Evolutionary conservation across 73 alveolate genomes (phyloP).

Genomic region (Paramecium octaurelia): DNA sequence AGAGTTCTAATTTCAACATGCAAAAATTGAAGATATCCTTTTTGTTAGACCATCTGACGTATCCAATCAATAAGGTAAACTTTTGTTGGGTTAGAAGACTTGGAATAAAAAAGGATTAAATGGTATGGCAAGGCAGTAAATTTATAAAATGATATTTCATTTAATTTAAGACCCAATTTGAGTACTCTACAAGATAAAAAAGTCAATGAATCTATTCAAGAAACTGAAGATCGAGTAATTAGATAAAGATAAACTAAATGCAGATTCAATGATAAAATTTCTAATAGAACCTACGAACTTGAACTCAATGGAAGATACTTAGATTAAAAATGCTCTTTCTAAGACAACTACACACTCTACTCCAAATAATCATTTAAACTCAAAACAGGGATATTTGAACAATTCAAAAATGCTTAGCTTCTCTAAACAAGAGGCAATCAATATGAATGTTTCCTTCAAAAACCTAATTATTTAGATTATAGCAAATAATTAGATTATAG

Average conservation of each 20-base stretch:
- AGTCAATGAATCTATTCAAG: neutral
- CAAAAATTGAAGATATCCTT: neutral
- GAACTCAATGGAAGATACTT: neutral
- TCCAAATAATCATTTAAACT: neutral
- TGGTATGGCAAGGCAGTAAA: neutral
- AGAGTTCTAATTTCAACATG: neutral
- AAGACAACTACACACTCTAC: neutral
- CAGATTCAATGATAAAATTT: neutral
- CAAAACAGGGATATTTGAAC: neutral
- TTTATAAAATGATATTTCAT: neutral
- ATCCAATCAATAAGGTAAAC: neutral
- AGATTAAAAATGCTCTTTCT: neutral
- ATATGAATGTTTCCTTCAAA: neutral
- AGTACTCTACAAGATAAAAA: neutral
- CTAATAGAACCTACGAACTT: neutral
- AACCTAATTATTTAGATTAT: neutral
- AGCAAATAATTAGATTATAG: neutral
- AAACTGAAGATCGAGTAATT: neutral
- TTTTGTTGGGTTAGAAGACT: neutral
- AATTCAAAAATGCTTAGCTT: neutral
- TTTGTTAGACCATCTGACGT: neutral
- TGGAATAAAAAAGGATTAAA: constrained; percentile 15
- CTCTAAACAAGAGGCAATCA: neutral
- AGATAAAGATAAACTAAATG: neutral
- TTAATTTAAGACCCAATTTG: neutral